Conservation (phyloP, 139 green algal species). For the Tetraselmis chui region DNA sequence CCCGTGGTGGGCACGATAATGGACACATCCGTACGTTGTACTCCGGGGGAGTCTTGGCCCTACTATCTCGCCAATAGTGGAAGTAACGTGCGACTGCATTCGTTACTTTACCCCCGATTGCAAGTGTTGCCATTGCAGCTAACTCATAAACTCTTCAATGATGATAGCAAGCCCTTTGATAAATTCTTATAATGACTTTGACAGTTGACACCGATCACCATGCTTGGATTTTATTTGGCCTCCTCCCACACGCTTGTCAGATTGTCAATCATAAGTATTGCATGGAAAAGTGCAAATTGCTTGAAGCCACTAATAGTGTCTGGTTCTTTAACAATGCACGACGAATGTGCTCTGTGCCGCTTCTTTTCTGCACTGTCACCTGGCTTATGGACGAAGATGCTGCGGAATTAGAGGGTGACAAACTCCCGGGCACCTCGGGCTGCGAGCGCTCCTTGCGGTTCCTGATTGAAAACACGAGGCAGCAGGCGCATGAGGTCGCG, state of each 20-base stretch:
- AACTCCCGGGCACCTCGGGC: not conserved
- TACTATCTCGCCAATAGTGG: too few relatives aligned
- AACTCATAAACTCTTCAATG: not conserved
- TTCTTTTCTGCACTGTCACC: not conserved
- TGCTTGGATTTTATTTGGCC: not conserved
- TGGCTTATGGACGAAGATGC: not conserved
- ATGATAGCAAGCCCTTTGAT: not conserved
- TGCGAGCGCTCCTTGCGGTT: not conserved
- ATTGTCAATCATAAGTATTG: too few relatives aligned
- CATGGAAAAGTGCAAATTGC: not conserved
- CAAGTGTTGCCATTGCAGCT: too few relatives aligned
- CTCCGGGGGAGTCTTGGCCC: too few relatives aligned
- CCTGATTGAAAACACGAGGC: not conserved
- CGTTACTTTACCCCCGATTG: not conserved
- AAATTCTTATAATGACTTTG: too few relatives aligned
- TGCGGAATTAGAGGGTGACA: not conserved
- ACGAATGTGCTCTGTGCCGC: too few relatives aligned
- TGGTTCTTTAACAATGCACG: not conserved
- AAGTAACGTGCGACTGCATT: not conserved
- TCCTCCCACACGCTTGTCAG: not conserved
- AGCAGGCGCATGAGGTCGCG: not conserved
- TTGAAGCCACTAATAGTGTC: not conserved
- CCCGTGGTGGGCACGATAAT: too few relatives aligned
- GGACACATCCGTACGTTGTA: not conserved
- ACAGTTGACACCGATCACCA: too few relatives aligned